Conservation (phyloP, 164 flowering plant genomes). For the Nelumbo lutea region DNA sequence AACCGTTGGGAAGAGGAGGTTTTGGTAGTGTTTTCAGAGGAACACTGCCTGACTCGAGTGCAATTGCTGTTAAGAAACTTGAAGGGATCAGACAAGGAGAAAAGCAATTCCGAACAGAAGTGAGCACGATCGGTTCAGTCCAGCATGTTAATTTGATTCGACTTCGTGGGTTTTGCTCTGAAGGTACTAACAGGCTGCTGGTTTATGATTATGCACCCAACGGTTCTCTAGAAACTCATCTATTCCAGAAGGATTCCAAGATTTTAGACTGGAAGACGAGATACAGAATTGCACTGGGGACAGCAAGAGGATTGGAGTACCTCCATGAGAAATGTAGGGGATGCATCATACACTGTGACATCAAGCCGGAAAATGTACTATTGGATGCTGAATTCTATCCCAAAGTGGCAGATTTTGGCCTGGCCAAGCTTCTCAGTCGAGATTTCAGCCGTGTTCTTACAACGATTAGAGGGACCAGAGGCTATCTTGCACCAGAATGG, state of each 20-base stretch:
- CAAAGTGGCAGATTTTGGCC: conserved; percentile 11
- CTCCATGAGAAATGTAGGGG: conserved; percentile 3
- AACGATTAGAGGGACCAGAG: conserved; percentile 11
- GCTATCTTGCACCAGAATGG: conserved; percentile 16
- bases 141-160: not conserved
- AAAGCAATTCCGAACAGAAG: not conserved
- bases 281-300: conserved; percentile 7
- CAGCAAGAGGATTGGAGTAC: not conserved
- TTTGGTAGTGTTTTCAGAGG: conserved; percentile 2
- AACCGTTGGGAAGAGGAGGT: not conserved
- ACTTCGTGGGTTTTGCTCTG: not conserved
- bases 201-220: conserved; percentile 1
- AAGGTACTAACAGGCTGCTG: conserved; percentile 2
- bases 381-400: conserved; percentile 5
- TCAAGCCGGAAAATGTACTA: conserved; percentile 9
- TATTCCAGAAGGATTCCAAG: not conserved
- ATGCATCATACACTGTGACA: conserved; percentile 13
- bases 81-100: not conserved
- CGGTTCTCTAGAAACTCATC: not conserved
- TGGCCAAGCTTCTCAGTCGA: conserved; percentile 9
- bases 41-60: not conserved
- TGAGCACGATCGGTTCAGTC: not conserved
- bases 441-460: conserved; percentile 14
- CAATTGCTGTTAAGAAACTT: not conserved
- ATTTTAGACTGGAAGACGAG: conserved; percentile 7